Evolutionary conservation across 2,329 filamentous ascomycete genomes (phyloP).

Genomic region (Ophiognomonia clavigignenti-juglandacearum): DNA sequence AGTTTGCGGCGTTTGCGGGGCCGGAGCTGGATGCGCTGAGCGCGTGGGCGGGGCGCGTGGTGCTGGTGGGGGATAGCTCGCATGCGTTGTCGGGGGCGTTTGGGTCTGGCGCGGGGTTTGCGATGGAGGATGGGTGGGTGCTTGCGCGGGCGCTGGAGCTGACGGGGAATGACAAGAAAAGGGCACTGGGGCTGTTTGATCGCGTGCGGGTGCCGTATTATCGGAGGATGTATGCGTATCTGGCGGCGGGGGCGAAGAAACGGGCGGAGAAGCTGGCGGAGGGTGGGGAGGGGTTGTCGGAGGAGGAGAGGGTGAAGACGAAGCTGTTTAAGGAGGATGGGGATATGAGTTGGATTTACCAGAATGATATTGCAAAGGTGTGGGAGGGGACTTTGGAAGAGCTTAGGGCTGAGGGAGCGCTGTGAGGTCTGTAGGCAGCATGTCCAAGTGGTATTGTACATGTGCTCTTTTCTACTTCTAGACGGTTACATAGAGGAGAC

Average conservation of each 20-base stretch:
- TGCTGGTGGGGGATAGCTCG: conserved; percentile 49
- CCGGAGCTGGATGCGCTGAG: conserved; percentile 25
- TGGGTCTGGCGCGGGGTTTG: conserved; percentile 34
- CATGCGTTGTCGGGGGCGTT: conserved; percentile 47
- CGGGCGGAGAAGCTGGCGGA: conserved; percentile 11
- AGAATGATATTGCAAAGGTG: conserved; percentile 17
- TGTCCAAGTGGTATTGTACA: no score
- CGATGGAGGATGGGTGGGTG: conserved; percentile 28
- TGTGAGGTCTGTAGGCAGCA: no score
- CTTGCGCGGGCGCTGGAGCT: conserved; percentile 23
- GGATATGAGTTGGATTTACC: conserved; percentile 18
- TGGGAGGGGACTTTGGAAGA: conserved; percentile 8
- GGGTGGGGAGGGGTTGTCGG: conserved; percentile 3
- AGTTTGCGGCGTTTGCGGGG: conserved; percentile 26
- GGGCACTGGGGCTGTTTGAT: conserved; percentile 23
- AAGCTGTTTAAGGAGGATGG: conserved; percentile 15
- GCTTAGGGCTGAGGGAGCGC: not conserved
- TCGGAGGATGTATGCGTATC: conserved; percentile 22
- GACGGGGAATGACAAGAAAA: conserved; percentile 21
- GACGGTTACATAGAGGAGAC: no score
- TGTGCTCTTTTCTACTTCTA: no score
- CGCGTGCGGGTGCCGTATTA: conserved; percentile 26
- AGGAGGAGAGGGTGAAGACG: conserved; percentile 14
- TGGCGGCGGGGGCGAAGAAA: conserved; percentile 3
- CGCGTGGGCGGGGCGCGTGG: conserved; percentile 32